phyloP scores from a whole-genome alignment of 2,329 filamentous ascomycete species.

The Myriosclerotinia duriaeana region DNA sequence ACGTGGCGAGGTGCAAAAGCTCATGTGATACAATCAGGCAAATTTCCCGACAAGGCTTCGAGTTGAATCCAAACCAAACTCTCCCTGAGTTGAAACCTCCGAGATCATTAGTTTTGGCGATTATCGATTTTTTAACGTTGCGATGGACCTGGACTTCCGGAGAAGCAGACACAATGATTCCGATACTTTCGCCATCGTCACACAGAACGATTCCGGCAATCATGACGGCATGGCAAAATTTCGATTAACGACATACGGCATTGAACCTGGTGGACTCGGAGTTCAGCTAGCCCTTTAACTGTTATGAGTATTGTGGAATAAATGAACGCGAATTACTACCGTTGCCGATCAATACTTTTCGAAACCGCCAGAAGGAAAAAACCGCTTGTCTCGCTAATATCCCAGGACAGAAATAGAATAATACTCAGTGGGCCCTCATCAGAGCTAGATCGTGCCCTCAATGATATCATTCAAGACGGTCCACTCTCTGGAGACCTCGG shows the following conservation, averaged over 20 bases:
- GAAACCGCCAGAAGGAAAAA: background rate
- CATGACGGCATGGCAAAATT: background rate
- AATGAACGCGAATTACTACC: background rate
- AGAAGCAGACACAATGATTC: too few species aligned
- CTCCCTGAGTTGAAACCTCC: too few species aligned
- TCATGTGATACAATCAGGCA: too few species aligned
- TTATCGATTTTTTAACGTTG: too few species aligned
- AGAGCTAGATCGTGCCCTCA: too few species aligned
- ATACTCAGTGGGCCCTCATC: background rate
- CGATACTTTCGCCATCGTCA: background rate
- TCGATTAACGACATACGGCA: background rate
- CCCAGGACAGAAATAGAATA: background rate
- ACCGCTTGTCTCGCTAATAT: background rate
- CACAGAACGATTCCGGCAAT: background rate
- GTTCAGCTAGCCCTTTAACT: background rate
- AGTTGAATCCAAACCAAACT: too few species aligned
- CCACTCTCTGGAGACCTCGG: too few species aligned
- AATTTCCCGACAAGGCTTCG: too few species aligned
- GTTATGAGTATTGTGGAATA: background rate
- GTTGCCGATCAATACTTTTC: background rate
- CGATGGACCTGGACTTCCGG: too few species aligned
- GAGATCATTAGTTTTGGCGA: too few species aligned
- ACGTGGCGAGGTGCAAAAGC: too few species aligned
- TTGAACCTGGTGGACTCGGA: rapidly evolving
- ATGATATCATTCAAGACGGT: too few species aligned